These are phyloP conservation scores for Bonia amplexicaulis DNA, from an alignment of 176 grass and related monocot genomes.

Conservation along the genomic window DNA sequence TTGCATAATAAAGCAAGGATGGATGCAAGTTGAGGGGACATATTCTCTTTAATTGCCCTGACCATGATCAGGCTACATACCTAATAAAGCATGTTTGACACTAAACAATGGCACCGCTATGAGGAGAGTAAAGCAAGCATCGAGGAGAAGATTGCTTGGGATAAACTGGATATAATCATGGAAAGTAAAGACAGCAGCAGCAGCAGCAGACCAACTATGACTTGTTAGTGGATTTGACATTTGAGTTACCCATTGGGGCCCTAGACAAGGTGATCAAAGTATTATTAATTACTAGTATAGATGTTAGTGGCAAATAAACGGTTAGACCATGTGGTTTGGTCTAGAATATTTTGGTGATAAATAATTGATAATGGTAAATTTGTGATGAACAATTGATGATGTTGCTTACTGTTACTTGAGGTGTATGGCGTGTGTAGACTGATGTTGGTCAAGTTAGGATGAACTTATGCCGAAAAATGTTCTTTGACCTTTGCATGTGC, in stretches of 20 bases:
- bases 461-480: too few relatives aligned
- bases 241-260: neutral
- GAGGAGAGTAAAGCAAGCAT: constrained; percentile 9
- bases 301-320: too few relatives aligned
- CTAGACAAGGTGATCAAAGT: neutral
- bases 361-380: too few relatives aligned
- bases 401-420: too few relatives aligned
- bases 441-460: too few relatives aligned
- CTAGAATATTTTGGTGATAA: too few relatives aligned
- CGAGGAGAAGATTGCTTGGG: constrained; percentile 9
- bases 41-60: constrained; percentile 25
- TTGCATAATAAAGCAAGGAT: constrained; percentile 23
- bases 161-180: constrained; percentile 2
- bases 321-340: too few relatives aligned
- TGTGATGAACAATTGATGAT: too few relatives aligned
- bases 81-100: constrained; percentile 38
- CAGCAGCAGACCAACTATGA: neutral
- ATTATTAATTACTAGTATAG: neutral
- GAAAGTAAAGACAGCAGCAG: neutral
- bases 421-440: too few relatives aligned
- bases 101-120: constrained; percentile 18
- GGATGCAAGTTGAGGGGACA: constrained; percentile 21
- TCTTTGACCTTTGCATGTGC: too few relatives aligned
- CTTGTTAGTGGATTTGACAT: constrained; percentile 19
- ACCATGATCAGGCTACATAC: constrained; percentile 16